A percentile compares a stretch with the other conserved stretches of the same genome.
These are phyloP conservation scores for Nothophoma quercina DNA, from an alignment of 2,329 filamentous ascomycete species.

Conservation along the genomic window DNA sequence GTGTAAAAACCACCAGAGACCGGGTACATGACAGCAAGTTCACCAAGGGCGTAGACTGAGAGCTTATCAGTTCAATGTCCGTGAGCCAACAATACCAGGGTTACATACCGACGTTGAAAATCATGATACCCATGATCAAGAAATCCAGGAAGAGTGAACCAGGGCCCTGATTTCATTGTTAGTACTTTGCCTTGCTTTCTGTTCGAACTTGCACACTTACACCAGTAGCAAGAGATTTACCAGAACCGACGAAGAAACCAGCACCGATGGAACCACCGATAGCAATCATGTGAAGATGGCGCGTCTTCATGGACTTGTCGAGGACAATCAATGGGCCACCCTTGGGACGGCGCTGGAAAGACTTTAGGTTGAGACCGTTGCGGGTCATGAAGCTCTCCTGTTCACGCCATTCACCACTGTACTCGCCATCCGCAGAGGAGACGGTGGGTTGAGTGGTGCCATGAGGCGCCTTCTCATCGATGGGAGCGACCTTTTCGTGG, in stretches of 20 bases:
- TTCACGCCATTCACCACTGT: constrained; percentile 36
- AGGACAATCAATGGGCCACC: constrained; percentile 34
- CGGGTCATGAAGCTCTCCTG: constrained; percentile 46
- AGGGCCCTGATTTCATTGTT: constrained; percentile 33
- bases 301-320: constrained; percentile 60
- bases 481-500: constrained; percentile 30
- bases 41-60: constrained; percentile 59
- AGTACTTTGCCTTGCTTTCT: too few species aligned
- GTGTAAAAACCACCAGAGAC: constrained; percentile 62
- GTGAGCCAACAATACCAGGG: constrained; percentile 19
- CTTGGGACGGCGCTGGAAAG: constrained; percentile 45
- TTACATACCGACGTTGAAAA: constrained; percentile 49
- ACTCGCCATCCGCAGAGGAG: constrained; percentile 20
- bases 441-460: constrained; percentile 22
- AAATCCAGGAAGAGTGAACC: constrained; percentile 49
- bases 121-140: constrained; percentile 50
- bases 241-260: constrained; percentile 69
- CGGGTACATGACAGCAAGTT: constrained; percentile 67
- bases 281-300: constrained; percentile 84
- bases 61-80: constrained; percentile 49
- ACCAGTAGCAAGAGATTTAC: constrained; percentile 61
- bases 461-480: constrained; percentile 39
- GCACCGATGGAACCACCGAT: constrained; percentile 71
- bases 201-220: constrained; percentile 48
- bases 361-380: constrained; percentile 46